Conservation (phyloP, 2,329 filamentous ascomycete species). For the Sclerotinia spermophila region DNA sequence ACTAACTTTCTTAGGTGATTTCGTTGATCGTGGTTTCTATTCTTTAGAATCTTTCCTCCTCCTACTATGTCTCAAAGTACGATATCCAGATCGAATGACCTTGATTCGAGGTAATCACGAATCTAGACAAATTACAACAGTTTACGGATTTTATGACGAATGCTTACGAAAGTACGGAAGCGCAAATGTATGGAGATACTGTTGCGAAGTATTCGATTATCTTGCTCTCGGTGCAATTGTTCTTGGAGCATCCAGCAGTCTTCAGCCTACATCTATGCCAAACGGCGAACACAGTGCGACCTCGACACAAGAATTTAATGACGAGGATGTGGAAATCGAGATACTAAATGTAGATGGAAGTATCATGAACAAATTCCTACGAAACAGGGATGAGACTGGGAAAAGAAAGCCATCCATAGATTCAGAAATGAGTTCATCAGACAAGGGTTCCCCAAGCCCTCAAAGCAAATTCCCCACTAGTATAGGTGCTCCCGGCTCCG, state of each 20-base stretch:
- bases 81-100: conserved; percentile 95
- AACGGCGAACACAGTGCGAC: conserved; percentile 43
- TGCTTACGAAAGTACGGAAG: conserved; percentile 94
- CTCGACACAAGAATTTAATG: conserved; percentile 47
- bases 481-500: conserved; percentile 74
- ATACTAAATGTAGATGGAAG: conserved; percentile 82
- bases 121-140: conserved; percentile 92
- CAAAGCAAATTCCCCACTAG: conserved; percentile 44
- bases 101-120: conserved; percentile 94
- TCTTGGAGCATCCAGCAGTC: conserved; percentile 73
- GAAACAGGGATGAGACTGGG: conserved; percentile 39
- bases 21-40: conserved; percentile 97
- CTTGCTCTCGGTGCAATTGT: conserved; percentile 97
- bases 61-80: conserved; percentile 91
- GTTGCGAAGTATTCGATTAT: conserved; percentile 97
- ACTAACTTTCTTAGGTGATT: conserved; percentile 63
- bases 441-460: conserved; percentile 28
- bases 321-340: conserved; percentile 84
- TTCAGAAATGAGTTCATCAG: conserved; percentile 39
- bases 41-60: conserved; percentile 95
- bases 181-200: conserved; percentile 95
- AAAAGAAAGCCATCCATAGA: conserved; percentile 39
- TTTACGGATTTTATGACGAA: conserved; percentile 98
- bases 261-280: conserved; percentile 46
- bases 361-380: conserved; percentile 68